Conservation (phyloP, 768 basidiomycete genomes). For the Infundibulicybe gibba region DNA sequence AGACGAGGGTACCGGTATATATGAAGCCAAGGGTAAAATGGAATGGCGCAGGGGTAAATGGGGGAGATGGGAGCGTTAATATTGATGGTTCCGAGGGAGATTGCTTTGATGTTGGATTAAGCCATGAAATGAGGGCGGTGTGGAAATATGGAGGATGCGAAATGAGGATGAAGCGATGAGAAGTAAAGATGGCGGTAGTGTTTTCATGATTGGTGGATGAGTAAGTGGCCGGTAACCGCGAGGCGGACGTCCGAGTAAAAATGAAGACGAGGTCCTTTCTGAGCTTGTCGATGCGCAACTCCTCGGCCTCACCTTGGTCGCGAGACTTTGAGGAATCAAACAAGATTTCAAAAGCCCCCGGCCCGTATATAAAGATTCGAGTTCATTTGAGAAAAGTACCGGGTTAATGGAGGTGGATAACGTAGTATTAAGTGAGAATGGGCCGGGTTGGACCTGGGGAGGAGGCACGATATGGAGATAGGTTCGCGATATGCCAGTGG, state of each 20-base stretch:
- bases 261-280: too few relatives aligned
- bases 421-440: slow-evolving; percentile 48
- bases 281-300: too few relatives aligned
- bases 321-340: slow-evolving; percentile 64
- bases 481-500: slow-evolving; percentile 29
- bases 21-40: too few relatives aligned
- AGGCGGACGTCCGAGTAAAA: slow-evolving; percentile 85
- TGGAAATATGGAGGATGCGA: slow-evolving; percentile 89
- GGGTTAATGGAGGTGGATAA: slow-evolving; percentile 73
- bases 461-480: slow-evolving; percentile 36
- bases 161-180: slow-evolving; percentile 90
- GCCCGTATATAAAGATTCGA: slow-evolving; percentile 94
- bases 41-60: too few relatives aligned
- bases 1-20: slow-evolving; percentile 91
- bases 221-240: slow-evolving; percentile 67
- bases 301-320: slow-evolving; percentile 43
- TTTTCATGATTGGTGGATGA: slow-evolving; percentile 61
- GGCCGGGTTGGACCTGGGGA: slow-evolving; percentile 43
- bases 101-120: slow-evolving; percentile 21
- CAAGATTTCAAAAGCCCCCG: slow-evolving; percentile 86
- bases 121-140: too few relatives aligned
- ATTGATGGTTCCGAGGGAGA: slow-evolving; percentile 43
- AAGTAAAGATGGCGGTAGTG: slow-evolving; percentile 81
- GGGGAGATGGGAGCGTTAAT: slow-evolving; percentile 80
- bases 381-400: slow-evolving; percentile 81